phyloP scores from a whole-genome alignment of 2,329 filamentous ascomycete genomes.

The Apiospora aurea region DNA sequence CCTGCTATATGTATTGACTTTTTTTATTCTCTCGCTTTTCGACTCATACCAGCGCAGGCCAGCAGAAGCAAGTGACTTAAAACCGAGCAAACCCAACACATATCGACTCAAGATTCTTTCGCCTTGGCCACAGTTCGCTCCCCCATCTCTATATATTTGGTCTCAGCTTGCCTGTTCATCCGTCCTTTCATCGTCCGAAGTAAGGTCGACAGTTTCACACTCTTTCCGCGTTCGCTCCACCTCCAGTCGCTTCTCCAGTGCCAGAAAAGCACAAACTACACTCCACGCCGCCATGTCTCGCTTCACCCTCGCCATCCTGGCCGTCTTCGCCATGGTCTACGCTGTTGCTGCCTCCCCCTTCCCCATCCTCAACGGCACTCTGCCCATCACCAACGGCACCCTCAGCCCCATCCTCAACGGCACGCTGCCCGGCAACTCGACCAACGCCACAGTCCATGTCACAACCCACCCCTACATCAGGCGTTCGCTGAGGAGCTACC shows the following conservation, averaged over 20 bases:
- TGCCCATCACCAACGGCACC: background rate
- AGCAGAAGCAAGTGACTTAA: no score
- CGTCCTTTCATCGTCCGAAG: background rate
- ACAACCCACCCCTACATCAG: background rate
- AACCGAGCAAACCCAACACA: no score
- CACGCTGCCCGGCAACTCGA: background rate
- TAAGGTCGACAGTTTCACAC: background rate
- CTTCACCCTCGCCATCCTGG: slow-evolving; percentile 21
- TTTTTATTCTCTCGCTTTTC: no score
- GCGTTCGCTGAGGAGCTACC: slow-evolving; percentile 15
- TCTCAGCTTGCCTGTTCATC: background rate
- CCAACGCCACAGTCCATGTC: background rate
- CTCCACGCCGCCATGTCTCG: slow-evolving; percentile 3
- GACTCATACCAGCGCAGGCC: no score
- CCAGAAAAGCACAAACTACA: background rate
- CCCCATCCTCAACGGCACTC: slow-evolving; percentile 11
- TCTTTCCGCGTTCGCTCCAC: background rate
- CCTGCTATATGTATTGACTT: background rate
- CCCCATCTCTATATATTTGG: background rate
- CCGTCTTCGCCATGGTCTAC: slow-evolving; percentile 23
- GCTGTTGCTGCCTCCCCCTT: slow-evolving; percentile 14
- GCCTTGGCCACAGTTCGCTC: background rate
- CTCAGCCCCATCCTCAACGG: background rate
- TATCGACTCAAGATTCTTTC: background rate
- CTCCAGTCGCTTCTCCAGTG: background rate